A percentile compares a stretch with the other conserved stretches of the same genome.
phyloP scores from a whole-genome alignment of 1,139 yeast species.

The Sugiyamaella novakii region DNA sequence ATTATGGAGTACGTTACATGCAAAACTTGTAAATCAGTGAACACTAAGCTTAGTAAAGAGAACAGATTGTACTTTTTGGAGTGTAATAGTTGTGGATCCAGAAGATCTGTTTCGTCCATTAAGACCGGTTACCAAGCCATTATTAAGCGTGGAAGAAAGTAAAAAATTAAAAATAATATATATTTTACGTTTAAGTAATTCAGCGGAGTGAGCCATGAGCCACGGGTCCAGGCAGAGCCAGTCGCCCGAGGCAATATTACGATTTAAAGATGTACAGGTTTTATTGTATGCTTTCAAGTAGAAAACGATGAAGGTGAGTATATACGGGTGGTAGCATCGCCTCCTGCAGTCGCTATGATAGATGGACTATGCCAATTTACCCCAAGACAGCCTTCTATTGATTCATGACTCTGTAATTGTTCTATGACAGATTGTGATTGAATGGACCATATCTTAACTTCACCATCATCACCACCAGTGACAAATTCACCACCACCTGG shows the following conservation, averaged over 20 bases:
- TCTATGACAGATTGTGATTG: conserved; percentile 11
- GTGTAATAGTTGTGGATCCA: conserved; percentile 97
- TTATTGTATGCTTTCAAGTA: conserved; percentile 1
- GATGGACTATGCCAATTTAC: conserved; percentile 23
- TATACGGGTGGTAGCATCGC: conserved; percentile 19
- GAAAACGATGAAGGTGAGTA: conserved; percentile 7
- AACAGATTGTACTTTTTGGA: conserved; percentile 97
- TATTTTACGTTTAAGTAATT: neutral
- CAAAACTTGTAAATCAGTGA: conserved; percentile 97
- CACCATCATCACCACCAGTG: conserved; percentile 38
- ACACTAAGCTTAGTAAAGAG: conserved; percentile 94
- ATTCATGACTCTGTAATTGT: conserved; percentile 17
- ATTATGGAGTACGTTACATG: conserved; percentile 97
- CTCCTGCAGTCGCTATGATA: conserved; percentile 24
- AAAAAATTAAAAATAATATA: conserved; percentile 3
- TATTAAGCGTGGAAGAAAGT: conserved; percentile 46
- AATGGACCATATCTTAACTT: conserved; percentile 36
- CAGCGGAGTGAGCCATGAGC: neutral
- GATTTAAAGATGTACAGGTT: neutral
- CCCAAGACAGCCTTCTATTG: conserved; percentile 21
- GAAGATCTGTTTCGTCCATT: conserved; percentile 95
- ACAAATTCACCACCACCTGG: conserved; percentile 30
- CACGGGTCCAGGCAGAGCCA: neutral
- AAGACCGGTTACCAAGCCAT: conserved; percentile 99
- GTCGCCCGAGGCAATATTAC: neutral